These are phyloP conservation scores for Coprinopsis strossmayeri DNA, from an alignment of 768 basidiomycete species.

Conservation along the genomic window DNA sequence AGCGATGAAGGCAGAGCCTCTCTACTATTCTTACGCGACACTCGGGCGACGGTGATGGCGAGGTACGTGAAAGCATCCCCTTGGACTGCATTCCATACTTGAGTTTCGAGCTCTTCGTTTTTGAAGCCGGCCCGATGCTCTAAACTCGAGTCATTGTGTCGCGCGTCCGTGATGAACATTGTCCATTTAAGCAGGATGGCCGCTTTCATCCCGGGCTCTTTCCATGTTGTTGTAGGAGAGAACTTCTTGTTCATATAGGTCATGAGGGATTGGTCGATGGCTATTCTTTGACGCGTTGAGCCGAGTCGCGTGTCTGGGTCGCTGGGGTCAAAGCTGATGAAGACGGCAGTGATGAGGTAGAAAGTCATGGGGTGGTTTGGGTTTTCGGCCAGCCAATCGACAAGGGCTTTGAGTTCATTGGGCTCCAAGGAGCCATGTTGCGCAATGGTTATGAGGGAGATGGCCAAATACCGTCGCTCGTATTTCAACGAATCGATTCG, in stretches of 20 bases:
- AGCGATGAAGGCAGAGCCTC: conserved; percentile 28
- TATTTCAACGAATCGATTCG: conserved; percentile 69
- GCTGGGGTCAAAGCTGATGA: conserved; percentile 61
- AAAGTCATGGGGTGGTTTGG: conserved; percentile 64
- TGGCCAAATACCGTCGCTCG: conserved; percentile 63
- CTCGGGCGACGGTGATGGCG: conserved; percentile 47
- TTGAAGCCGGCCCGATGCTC: conserved; percentile 61
- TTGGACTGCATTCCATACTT: conserved; percentile 80
- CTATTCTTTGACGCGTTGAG: conserved; percentile 38
- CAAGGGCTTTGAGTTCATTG: conserved; percentile 51
- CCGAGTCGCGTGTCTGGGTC: conserved; percentile 45
- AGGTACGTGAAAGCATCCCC: conserved; percentile 77
- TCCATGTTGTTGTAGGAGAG: conserved; percentile 52
- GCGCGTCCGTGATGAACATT: conserved; percentile 70
- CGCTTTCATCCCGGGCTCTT: conserved; percentile 63
- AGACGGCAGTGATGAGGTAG: conserved; percentile 60
- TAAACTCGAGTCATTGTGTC: conserved; percentile 60
- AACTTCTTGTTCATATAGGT: conserved; percentile 57
- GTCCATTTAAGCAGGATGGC: conserved; percentile 82
- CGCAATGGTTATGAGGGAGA: conserved; percentile 55
- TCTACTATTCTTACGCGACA: conserved; percentile 38
- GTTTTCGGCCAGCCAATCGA: conserved; percentile 67
- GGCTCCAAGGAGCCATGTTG: conserved; percentile 56
- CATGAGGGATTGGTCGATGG: conserved; percentile 40
- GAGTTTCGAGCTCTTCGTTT: conserved; percentile 74